Evolutionary conservation across 371 early-diverging fungal genomes (phyloP).

Genomic region (Catenaria anguillulae): DNA sequence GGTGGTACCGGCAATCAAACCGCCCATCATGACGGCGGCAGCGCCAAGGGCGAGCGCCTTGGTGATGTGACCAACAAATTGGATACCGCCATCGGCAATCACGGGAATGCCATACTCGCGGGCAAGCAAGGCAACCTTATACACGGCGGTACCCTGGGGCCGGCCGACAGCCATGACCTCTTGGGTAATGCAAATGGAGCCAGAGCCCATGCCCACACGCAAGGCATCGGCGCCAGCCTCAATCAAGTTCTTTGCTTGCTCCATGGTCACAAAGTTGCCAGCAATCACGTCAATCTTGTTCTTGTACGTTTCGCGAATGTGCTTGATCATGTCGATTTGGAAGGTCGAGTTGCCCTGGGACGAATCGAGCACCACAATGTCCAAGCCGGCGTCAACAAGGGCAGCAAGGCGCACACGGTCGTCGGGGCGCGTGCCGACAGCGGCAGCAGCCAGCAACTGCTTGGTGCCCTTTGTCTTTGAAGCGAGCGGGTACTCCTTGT

Average conservation of each 20-base stretch:
- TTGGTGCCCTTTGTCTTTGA: constrained; percentile 64
- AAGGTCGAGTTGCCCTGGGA: constrained; percentile 85
- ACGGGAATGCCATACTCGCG: constrained; percentile 85
- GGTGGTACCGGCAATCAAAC: constrained; percentile 82
- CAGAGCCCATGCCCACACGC: constrained; percentile 93
- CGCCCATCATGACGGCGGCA: constrained; percentile 95
- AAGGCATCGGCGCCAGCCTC: constrained; percentile 90
- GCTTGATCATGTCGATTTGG: constrained; percentile 87
- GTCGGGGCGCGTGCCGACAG: constrained; percentile 81
- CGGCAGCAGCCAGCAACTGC: constrained; percentile 87
- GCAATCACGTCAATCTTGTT: constrained; percentile 78
- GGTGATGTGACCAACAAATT: constrained; percentile 89
- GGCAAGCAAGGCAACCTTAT: constrained; percentile 81
- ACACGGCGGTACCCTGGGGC: constrained; percentile 95
- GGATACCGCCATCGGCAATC: constrained; percentile 93
- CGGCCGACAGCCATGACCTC: constrained; percentile 97
- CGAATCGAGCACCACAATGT: constrained; percentile 84
- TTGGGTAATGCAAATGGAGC: constrained; percentile 95
- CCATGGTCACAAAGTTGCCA: constrained; percentile 91
- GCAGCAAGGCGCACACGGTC: constrained; percentile 67
- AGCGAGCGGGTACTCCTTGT: constrained; percentile 83
- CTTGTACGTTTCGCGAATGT: constrained; percentile 66
- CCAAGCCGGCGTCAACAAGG: constrained; percentile 83
- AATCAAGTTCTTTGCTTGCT: constrained; percentile 82
- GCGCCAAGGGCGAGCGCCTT: constrained; percentile 91